Evolutionary conservation across 2,329 filamentous ascomycete genomes (phyloP).

Genomic region (Aspergillus sojae): DNA sequence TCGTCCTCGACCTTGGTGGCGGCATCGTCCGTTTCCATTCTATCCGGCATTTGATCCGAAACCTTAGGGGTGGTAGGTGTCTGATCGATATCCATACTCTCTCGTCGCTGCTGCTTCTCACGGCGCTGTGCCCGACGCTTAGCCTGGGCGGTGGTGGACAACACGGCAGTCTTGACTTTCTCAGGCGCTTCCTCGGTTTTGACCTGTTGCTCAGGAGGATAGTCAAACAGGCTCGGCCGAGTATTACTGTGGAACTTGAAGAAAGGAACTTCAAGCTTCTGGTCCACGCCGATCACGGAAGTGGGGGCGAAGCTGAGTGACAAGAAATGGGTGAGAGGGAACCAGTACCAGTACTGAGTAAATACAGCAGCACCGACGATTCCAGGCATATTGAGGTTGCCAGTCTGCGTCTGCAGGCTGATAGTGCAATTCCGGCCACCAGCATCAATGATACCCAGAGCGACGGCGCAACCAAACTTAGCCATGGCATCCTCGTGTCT

Average conservation of each 20-base stretch:
- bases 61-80: slow-evolving; percentile 74
- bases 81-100: slow-evolving; percentile 94
- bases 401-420: slow-evolving; percentile 93
- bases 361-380: slow-evolving; percentile 98
- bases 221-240: slow-evolving; percentile 93
- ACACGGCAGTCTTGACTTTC: slow-evolving; percentile 89
- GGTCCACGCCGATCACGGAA: slow-evolving; percentile 90
- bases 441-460: slow-evolving; percentile 95
- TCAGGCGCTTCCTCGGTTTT: slow-evolving; percentile 93
- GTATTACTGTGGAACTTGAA: slow-evolving; percentile 97
- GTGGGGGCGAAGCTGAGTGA: slow-evolving; percentile 96
- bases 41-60: slow-evolving; percentile 65
- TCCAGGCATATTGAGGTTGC: slow-evolving; percentile 97
- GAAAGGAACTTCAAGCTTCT: slow-evolving; percentile 87
- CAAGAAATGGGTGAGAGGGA: slow-evolving; percentile 96
- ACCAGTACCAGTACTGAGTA: slow-evolving; percentile 99
- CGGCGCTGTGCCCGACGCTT: slow-evolving; percentile 94
- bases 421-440: slow-evolving; percentile 98
- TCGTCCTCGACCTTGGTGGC: slow-evolving; percentile 66
- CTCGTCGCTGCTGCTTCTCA: slow-evolving; percentile 82
- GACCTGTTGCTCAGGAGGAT: slow-evolving; percentile 93
- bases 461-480: slow-evolving; percentile 93
- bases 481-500: slow-evolving; percentile 99
- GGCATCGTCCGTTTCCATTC: slow-evolving; percentile 73
- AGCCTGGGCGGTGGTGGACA: slow-evolving; percentile 95